Conservation (phyloP, 1,284 basidiomycete species). For the Phylloboletellus chloephorus region DNA sequence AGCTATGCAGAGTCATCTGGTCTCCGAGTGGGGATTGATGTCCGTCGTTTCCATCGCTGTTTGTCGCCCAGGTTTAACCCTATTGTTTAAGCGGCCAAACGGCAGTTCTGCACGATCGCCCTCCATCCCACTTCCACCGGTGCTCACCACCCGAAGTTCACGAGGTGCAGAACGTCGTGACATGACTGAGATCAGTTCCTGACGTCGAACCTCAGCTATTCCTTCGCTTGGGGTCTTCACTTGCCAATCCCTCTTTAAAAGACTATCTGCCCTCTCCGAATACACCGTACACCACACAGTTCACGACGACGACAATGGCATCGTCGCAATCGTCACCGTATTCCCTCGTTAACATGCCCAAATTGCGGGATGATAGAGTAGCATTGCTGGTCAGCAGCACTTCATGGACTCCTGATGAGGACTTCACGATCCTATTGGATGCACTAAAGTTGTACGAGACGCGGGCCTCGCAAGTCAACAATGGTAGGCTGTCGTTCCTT, state of each 20-base stretch:
- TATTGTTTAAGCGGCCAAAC: slow-evolving; percentile 59
- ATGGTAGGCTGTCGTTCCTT: slow-evolving; percentile 7
- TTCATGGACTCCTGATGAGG: slow-evolving; percentile 97
- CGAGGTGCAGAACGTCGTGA: slow-evolving; percentile 44
- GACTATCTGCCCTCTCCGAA: slow-evolving; percentile 40
- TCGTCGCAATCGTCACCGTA: slow-evolving; percentile 28
- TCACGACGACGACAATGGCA: slow-evolving; percentile 41
- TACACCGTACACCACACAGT: slow-evolving; percentile 57
- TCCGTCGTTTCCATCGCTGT: slow-evolving; percentile 37
- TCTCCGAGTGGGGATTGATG: slow-evolving; percentile 73
- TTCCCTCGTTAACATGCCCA: slow-evolving; percentile 37
- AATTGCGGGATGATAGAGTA: slow-evolving; percentile 64
- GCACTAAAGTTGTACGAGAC: slow-evolving; percentile 69
- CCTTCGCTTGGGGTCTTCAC: slow-evolving; percentile 40
- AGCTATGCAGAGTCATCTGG: slow-evolving; percentile 76
- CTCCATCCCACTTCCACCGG: slow-evolving; percentile 74
- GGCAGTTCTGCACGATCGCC: slow-evolving; percentile 81
- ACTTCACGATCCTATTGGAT: slow-evolving; percentile 79
- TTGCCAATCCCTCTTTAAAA: slow-evolving; percentile 31
- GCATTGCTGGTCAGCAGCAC: slow-evolving; percentile 90
- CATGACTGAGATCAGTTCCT: slow-evolving; percentile 15
- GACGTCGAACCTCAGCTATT: slow-evolving; percentile 45
- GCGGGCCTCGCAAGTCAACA: slow-evolving; percentile 41
- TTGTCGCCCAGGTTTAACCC: slow-evolving; percentile 9
- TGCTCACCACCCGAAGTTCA: slow-evolving; percentile 67